phyloP scores from a whole-genome alignment of 1,284 basidiomycete species.

The Takashimella tepidaria region DNA sequence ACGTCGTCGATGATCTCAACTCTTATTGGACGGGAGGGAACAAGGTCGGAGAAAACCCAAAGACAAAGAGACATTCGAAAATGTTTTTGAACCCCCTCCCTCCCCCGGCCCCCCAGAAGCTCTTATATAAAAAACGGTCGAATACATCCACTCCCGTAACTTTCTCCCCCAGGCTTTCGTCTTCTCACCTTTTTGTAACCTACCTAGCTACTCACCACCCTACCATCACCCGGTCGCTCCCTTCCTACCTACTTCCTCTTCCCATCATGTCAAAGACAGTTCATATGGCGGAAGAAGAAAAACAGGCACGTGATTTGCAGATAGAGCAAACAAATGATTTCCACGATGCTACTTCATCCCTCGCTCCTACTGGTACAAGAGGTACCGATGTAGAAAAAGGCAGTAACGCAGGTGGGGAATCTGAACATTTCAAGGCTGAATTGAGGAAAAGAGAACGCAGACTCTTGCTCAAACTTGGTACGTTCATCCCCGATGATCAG shows the following conservation, averaged over 20 bases:
- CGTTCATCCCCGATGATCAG: constrained; percentile 11
- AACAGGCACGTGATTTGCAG: constrained; percentile 2
- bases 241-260: neutral
- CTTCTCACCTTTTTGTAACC: neutral
- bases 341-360: neutral
- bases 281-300: neutral
- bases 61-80: neutral
- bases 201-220: neutral
- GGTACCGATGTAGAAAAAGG: constrained; percentile 30
- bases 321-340: neutral
- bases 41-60: too few species aligned
- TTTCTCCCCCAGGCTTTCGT: neutral
- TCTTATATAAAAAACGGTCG: neutral
- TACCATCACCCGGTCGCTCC: too few species aligned
- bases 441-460: constrained; percentile 30
- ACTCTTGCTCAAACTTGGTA: constrained; percentile 43
- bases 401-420: constrained; percentile 29
- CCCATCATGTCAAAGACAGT: constrained; percentile 4
- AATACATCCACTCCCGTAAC: too few species aligned
- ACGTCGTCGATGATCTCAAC: too few species aligned
- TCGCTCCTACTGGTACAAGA: constrained; percentile 5
- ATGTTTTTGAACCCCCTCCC: too few species aligned
- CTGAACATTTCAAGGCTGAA: constrained; percentile 26
- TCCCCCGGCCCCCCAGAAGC: neutral
- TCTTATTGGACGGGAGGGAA: too few species aligned